Evolutionary conservation across 2,329 filamentous ascomycete species (phyloP), one percentile per base, ranked within the genome.

Genomic region (Neofusicoccum laricinum): DNA sequence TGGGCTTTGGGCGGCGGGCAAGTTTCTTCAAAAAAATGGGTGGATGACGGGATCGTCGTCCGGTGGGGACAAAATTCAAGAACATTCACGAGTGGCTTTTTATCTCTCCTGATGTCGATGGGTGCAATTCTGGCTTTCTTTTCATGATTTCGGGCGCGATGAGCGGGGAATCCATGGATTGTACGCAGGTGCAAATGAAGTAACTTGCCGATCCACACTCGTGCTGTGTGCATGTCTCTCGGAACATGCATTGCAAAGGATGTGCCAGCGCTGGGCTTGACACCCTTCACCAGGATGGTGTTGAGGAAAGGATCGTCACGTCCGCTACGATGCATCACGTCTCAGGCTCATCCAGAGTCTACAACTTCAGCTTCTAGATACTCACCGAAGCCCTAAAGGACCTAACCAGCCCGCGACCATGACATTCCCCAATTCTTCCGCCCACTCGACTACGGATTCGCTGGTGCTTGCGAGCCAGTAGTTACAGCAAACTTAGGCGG

Each of bases 151-250:
- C 43, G 21, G 53, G 63, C 45, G 63, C 63, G 55, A 48, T 61
- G 63, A 63, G 64, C 25, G 49, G 53, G 63, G 48, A 46, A 58
- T 45, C 12, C 30, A 46, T 38, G 63, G 57, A 63, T 65, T 63
- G 63, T 66, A 65, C 59, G 57, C 63, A 66, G 55, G 62, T 64
- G 40, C 58, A 46, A 65, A 62, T 65, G 46, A 61, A 63, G 38
- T 68, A 38, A 67, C 66, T 62, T 68, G 62, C 55, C n/a, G 25
- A 51, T 61, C 63, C 63, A 89, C 19, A 30, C 5, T 34, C 5
- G 11, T 66, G 64, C 66, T 19, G 45, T 49, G 34, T 49, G 30
- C 32, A 15, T 34, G 41, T 25, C 15, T 61, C 25, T 57, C 58
- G 25, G 43, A 38, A 19, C 21, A 38, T 11, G 21, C n/a, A 21